A percentile compares a stretch with the other conserved stretches of the same genome.
Conservation (phyloP, 2,329 filamentous ascomycete species). For the Botrytis fabae region DNA sequence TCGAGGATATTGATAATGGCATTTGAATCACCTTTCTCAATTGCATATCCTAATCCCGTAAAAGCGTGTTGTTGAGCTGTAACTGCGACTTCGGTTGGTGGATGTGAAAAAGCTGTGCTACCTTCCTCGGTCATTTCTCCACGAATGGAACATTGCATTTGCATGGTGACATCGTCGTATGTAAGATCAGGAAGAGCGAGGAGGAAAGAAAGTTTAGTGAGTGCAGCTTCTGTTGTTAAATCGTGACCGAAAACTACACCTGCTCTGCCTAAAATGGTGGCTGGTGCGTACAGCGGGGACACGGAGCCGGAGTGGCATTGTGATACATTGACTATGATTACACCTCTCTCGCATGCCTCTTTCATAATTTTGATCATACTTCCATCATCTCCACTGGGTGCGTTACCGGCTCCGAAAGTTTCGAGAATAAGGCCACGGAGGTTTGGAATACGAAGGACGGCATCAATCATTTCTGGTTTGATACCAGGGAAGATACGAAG, state of each 20-base stretch:
- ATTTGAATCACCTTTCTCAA: conserved; percentile 58
- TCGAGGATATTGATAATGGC: conserved; percentile 38
- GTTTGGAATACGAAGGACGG: conserved; percentile 60
- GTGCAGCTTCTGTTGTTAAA: conserved; percentile 60
- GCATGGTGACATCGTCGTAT: conserved; percentile 57
- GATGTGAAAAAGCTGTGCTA: conserved; percentile 55
- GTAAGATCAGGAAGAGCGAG: conserved; percentile 59
- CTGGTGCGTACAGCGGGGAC: conserved; percentile 58
- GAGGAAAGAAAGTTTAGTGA: conserved; percentile 46
- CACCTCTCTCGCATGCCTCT: conserved; percentile 63
- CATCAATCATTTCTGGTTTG: conserved; percentile 68
- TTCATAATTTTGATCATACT: conserved; percentile 62
- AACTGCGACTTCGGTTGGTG: conserved; percentile 40
- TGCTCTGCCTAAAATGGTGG: conserved; percentile 61
- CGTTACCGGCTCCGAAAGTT: conserved; percentile 72
- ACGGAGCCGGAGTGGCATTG: conserved; percentile 60
- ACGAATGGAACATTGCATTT: conserved; percentile 63
- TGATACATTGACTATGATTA: conserved; percentile 72
- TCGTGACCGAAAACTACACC: conserved; percentile 70
- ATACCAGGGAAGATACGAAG: conserved; percentile 72
- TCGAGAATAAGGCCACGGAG: conserved; percentile 68
- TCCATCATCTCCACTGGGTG: conserved; percentile 61
- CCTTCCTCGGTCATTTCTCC: conserved; percentile 61
- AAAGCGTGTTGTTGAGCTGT: conserved; percentile 55
- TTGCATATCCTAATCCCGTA: conserved; percentile 62